These are phyloP conservation scores for Nemania diffusa DNA, from an alignment of 2,329 filamentous ascomycete genomes.

Conservation along the genomic window DNA sequence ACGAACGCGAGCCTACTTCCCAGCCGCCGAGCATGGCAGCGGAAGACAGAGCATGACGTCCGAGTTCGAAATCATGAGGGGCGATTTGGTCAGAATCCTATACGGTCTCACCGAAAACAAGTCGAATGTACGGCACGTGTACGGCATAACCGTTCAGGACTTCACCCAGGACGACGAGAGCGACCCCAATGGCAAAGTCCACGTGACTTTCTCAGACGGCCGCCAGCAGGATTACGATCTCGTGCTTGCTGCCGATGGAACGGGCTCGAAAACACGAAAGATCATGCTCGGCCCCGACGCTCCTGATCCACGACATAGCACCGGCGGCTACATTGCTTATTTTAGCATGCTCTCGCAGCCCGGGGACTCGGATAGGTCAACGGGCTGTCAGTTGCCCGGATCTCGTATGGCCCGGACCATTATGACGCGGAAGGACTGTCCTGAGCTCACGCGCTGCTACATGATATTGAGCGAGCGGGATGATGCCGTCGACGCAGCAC, in stretches of 20 bases:
- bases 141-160: constrained; percentile 42
- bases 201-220: constrained; percentile 56
- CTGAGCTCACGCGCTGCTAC: constrained; percentile 37
- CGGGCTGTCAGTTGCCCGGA: constrained; percentile 25
- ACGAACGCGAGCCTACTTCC: constrained; percentile 43
- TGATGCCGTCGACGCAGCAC: constrained; percentile 23
- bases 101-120: constrained; percentile 31
- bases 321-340: constrained; percentile 44
- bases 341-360: constrained; percentile 41
- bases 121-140: constrained; percentile 43
- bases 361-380: constrained; percentile 26
- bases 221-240: constrained; percentile 58
- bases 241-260: constrained; percentile 65
- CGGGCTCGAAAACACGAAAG: constrained; percentile 58
- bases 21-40: constrained; percentile 46
- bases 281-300: constrained; percentile 48
- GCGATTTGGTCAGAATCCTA: constrained; percentile 50
- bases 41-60: constrained; percentile 49
- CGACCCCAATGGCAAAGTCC: constrained; percentile 36
- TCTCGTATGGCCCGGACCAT: constrained; percentile 14
- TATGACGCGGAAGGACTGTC: constrained; percentile 38
- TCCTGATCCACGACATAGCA: constrained; percentile 34
- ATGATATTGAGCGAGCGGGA: constrained; percentile 22
- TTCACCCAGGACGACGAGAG: constrained; percentile 45
- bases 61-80: constrained; percentile 53